Conservation (phyloP, 495 filamentous ascomycete genomes). For the Tuber melanosporum region DNA sequence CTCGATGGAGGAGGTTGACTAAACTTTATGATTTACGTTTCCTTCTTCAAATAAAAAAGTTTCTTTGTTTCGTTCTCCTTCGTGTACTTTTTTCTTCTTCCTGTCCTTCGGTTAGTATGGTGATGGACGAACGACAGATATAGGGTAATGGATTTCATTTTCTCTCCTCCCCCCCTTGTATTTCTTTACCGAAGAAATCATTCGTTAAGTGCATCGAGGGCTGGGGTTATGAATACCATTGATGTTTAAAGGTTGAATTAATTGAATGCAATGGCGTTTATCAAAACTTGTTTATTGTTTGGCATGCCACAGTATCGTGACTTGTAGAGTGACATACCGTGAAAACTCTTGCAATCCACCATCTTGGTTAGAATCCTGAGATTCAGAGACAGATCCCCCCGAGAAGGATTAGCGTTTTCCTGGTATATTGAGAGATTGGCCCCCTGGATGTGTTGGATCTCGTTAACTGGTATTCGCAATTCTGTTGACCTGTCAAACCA, state of each 20-base stretch:
- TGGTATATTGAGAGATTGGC: too few species aligned
- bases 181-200: background rate
- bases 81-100: conserved; percentile 31
- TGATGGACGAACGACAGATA: conserved; percentile 34
- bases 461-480: too few species aligned
- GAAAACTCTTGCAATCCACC: too few species aligned
- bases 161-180: conserved; percentile 13
- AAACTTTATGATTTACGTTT: conserved; percentile 39
- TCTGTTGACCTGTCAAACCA: too few species aligned
- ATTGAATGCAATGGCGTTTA: background rate
- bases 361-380: too few species aligned
- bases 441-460: too few species aligned
- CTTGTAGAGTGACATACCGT: background rate
- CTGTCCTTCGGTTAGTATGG: conserved; percentile 21
- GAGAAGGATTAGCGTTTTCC: too few species aligned
- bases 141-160: conserved; percentile 36
- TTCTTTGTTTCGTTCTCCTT: conserved; percentile 7
- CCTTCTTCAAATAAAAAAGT: conserved; percentile 24
- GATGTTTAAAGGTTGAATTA: background rate
- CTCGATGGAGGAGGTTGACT: conserved; percentile 65
- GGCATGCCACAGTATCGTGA: background rate
- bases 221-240: background rate
- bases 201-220: background rate
- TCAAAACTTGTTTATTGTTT: background rate
- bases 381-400: too few species aligned